phyloP scores from a whole-genome alignment of 257 asterid genomes.

The Haberlea rhodopensis region DNA sequence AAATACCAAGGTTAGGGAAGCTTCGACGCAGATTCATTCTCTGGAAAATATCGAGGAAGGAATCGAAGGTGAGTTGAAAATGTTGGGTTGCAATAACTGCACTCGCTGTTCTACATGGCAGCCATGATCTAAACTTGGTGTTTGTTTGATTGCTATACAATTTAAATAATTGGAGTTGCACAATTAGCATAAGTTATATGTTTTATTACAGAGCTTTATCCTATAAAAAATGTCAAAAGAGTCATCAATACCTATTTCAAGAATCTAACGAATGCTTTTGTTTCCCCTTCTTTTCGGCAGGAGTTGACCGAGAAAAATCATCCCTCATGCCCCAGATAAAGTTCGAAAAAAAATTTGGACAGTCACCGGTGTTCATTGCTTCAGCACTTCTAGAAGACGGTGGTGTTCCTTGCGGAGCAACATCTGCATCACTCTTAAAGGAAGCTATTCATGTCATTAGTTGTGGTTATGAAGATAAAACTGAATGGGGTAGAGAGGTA shows the following conservation, averaged over 20 bases:
- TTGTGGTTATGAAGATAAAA: constrained; percentile 59
- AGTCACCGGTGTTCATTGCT: constrained; percentile 52
- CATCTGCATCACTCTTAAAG: constrained; percentile 36
- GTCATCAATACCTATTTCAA: neutral
- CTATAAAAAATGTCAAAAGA: neutral
- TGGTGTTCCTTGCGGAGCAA: constrained; percentile 33
- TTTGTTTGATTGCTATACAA: too few species aligned
- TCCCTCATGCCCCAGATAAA: constrained; percentile 36
- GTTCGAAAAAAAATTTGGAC: constrained; percentile 49
- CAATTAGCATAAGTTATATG: too few species aligned
- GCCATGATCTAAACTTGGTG: neutral
- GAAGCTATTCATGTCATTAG: constrained; percentile 61
- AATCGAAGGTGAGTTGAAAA: constrained; percentile 34
- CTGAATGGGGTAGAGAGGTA: constrained; percentile 73
- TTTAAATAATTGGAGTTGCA: neutral
- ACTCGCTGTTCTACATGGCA: neutral
- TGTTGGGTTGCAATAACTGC: neutral
- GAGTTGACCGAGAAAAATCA: constrained; percentile 28
- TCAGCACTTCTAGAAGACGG: constrained; percentile 47
- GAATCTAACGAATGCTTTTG: neutral
- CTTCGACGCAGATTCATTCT: constrained; percentile 61
- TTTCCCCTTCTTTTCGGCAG: constrained; percentile 26
- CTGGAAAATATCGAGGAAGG: constrained; percentile 65
- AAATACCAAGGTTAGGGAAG: constrained; percentile 46
- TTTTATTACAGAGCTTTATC: neutral